Evolutionary conservation across 805 yeast genomes (phyloP).

Genomic region (Suhomyces sp.): DNA sequence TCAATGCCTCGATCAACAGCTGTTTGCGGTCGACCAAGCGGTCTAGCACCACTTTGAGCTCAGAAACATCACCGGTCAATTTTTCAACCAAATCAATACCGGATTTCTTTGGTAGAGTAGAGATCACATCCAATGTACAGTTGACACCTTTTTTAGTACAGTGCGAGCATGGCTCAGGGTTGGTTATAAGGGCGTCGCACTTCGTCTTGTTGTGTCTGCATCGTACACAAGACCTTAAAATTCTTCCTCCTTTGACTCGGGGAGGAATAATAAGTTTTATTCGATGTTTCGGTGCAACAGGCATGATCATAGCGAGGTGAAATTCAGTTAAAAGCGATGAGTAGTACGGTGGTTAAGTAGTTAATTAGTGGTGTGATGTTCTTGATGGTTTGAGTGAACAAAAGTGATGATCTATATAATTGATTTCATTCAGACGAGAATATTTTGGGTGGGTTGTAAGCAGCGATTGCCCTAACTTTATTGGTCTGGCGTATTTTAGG

Average conservation of each 20-base stretch:
- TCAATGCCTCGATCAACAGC: conserved; percentile 14
- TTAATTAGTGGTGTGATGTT: background rate
- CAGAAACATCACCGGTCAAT: conserved; percentile 24
- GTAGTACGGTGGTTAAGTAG: background rate
- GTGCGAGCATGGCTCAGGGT: conserved; percentile 56
- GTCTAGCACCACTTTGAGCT: conserved; percentile 22
- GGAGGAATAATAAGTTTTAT: conserved; percentile 13
- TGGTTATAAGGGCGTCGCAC: conserved; percentile 53
- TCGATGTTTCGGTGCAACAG: conserved; percentile 9
- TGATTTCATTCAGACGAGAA: background rate
- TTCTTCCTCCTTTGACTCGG: conserved; percentile 12
- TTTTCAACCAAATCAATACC: conserved; percentile 26
- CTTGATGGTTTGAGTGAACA: background rate
- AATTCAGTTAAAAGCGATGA: too few relatives aligned
- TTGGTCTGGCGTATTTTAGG: background rate
- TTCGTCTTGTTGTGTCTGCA: conserved; percentile 67
- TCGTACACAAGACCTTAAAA: conserved; percentile 54
- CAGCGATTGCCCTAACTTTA: background rate
- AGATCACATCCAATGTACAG: conserved; percentile 55
- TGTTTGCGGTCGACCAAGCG: conserved; percentile 21
- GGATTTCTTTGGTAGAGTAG: conserved; percentile 44
- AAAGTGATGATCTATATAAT: background rate
- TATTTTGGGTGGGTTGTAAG: background rate
- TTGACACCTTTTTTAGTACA: conserved; percentile 50
- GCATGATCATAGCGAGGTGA: conserved; percentile 16